Conservation (phyloP, 257 asterid species). For the Solanum verrucosum region DNA sequence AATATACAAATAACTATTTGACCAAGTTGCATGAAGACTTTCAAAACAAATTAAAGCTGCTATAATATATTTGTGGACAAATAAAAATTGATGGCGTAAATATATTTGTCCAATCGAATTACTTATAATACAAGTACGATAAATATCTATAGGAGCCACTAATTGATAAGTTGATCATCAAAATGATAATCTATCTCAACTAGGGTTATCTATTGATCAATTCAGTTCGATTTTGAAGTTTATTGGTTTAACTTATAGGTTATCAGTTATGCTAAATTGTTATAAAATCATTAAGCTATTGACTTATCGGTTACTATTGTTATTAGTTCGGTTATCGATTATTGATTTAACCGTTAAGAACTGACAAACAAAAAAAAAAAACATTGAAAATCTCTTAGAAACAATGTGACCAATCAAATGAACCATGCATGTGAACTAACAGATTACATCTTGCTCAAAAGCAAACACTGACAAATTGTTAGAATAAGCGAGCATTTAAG, state of each 20-base stretch:
- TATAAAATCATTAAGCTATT: background rate
- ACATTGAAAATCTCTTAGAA: no score
- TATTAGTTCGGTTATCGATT: no score
- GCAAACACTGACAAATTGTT: no score
- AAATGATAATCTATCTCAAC: no score
- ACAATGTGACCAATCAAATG: background rate
- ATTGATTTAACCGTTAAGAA: no score
- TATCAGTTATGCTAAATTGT: no score
- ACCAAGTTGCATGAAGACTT: background rate
- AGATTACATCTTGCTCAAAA: background rate
- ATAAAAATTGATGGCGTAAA: background rate
- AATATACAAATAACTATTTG: background rate
- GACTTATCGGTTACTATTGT: fast-evolving
- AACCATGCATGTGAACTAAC: background rate
- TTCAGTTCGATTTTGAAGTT: no score
- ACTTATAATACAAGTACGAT: background rate
- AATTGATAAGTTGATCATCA: no score
- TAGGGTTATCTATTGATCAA: no score
- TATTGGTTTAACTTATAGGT: background rate
- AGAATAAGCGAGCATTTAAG: no score
- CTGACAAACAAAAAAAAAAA: background rate
- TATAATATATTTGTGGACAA: background rate
- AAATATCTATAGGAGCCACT: background rate
- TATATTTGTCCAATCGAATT: background rate
- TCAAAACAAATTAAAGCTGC: background rate